phyloP scores from a whole-genome alignment of 108 stramenopile genomes.

The Mediolabrus comicus region DNA sequence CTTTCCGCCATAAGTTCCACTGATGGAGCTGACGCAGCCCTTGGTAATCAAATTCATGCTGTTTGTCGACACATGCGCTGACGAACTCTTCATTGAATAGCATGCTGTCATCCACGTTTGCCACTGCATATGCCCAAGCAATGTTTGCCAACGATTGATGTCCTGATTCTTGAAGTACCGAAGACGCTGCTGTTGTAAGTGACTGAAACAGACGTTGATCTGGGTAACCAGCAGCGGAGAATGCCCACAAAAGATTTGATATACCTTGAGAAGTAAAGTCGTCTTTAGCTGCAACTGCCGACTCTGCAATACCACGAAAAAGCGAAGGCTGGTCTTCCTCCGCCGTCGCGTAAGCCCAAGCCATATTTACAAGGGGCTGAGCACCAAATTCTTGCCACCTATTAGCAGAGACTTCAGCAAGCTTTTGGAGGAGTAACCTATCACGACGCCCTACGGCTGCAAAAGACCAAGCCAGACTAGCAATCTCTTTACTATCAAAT shows the following conservation, averaged over 20 bases:
- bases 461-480: constrained; percentile 49
- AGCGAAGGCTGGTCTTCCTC: constrained; percentile 20
- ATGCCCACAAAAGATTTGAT: constrained; percentile 48
- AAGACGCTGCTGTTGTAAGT: constrained; percentile 11
- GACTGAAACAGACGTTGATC: constrained; percentile 27
- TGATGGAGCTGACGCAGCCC: constrained; percentile 48
- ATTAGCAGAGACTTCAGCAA: constrained; percentile 24
- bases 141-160: constrained; percentile 47
- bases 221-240: constrained; percentile 16
- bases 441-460: constrained; percentile 19
- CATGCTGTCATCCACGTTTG: constrained; percentile 21
- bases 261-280: constrained; percentile 46
- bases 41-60: constrained; percentile 17
- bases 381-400: constrained; percentile 24
- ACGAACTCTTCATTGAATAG: constrained; percentile 32
- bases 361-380: constrained; percentile 39
- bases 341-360: constrained; percentile 42
- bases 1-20: constrained; percentile 27
- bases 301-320: constrained; percentile 17
- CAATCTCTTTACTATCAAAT: constrained; percentile 22
- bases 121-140: constrained; percentile 44
- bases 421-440: constrained; percentile 14
- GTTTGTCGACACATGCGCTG: constrained; percentile 12
- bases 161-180: constrained; percentile 19
- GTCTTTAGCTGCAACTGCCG: constrained; percentile 8